Percentiles rank a stretch among this genome's conserved stretches.
Conservation (phyloP, 2,329 filamentous ascomycete genomes). For the Aureobasidium mangrovei region DNA sequence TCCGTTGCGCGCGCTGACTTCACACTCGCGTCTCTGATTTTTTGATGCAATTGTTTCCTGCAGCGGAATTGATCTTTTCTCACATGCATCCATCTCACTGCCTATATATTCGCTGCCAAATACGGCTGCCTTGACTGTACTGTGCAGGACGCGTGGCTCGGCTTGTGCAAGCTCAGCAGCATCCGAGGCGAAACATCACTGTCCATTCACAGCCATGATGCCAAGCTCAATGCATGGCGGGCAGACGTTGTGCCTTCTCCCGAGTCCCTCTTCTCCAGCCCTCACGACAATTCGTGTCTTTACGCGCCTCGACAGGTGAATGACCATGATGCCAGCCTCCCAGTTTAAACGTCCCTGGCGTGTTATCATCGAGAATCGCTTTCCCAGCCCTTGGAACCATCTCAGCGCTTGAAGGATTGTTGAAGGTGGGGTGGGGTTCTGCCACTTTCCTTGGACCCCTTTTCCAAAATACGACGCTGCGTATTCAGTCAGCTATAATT, state of each 20-base stretch:
- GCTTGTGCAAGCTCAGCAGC: slow-evolving; percentile 1
- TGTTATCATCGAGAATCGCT: not conserved
- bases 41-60: not conserved
- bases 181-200: not conserved
- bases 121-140: slow-evolving; percentile 9
- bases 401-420: slow-evolving; percentile 5
- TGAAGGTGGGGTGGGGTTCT: slow-evolving; percentile 7
- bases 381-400: slow-evolving; percentile 4
- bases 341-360: not conserved
- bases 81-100: not conserved
- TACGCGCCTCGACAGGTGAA: slow-evolving; percentile 1
- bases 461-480: not conserved
- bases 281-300: slow-evolving; percentile 6
- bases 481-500: not conserved
- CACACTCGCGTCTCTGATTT: not conserved
- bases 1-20: slow-evolving; percentile 6
- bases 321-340: slow-evolving; percentile 5
- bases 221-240: slow-evolving; percentile 5
- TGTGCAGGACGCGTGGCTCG: slow-evolving; percentile 5
- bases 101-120: slow-evolving; percentile 1
- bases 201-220: not conserved
- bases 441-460: slow-evolving; percentile 1
- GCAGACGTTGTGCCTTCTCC: slow-evolving; percentile 11
- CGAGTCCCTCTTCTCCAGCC: slow-evolving; percentile 2
- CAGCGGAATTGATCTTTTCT: not conserved